Evolutionary conservation across 768 basidiomycete genomes (phyloP).

Genomic region (Boletus insuetus): DNA sequence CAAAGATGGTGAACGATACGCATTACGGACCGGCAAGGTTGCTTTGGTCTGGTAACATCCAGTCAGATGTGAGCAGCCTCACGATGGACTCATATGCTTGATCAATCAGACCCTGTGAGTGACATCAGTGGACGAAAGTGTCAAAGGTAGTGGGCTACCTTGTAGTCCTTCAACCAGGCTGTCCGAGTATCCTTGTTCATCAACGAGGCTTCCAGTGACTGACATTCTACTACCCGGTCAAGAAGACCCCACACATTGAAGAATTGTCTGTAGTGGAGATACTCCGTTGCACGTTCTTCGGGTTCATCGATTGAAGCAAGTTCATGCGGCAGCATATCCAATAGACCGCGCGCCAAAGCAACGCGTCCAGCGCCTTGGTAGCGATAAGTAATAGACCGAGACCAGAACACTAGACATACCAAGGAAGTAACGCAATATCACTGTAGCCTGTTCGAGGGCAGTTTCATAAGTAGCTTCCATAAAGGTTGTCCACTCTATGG

Average conservation of each 20-base stretch:
- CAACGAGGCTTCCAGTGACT: conserved; percentile 52
- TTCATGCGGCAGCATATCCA: conserved; percentile 61
- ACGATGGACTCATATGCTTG: conserved; percentile 62
- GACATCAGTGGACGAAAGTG: not conserved
- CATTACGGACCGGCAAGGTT: conserved; percentile 32
- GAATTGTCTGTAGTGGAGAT: conserved; percentile 77
- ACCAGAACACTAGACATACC: conserved; percentile 45
- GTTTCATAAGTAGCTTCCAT: conserved; percentile 67
- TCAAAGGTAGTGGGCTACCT: conserved; percentile 33
- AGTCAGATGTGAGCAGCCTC: conserved; percentile 73
- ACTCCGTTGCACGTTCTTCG: conserved; percentile 71
- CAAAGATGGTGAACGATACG: not conserved
- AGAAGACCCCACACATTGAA: conserved; percentile 72
- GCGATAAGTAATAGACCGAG: not conserved
- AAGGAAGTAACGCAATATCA: conserved; percentile 86
- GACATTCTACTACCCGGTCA: conserved; percentile 57
- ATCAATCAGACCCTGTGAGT: conserved; percentile 53
- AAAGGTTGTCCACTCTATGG: conserved; percentile 93
- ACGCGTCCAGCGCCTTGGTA: conserved; percentile 68
- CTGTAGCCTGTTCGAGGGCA: conserved; percentile 84
- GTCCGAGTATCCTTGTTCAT: conserved; percentile 57
- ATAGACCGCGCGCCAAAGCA: conserved; percentile 57
- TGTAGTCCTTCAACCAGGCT: conserved; percentile 65
- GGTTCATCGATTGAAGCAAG: conserved; percentile 61
- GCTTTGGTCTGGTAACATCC: conserved; percentile 62